Percentiles rank a stretch among this genome's conserved stretches.
phyloP scores from a whole-genome alignment of 805 yeast genomes.

The Metschnikowia proteae region DNA sequence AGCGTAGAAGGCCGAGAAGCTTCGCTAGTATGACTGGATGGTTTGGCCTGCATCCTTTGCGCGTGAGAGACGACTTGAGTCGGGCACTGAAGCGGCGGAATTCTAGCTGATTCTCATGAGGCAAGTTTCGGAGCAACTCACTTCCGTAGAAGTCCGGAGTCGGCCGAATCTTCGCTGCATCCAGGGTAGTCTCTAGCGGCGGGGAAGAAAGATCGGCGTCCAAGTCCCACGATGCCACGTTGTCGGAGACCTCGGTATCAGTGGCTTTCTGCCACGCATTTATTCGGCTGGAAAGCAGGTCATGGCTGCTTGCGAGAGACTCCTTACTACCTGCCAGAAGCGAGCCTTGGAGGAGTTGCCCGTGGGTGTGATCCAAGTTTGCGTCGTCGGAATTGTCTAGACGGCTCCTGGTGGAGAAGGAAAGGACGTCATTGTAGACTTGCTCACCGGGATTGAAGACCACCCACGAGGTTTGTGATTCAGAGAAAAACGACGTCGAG shows the following conservation, averaged over 20 bases:
- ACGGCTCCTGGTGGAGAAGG: constrained; percentile 17
- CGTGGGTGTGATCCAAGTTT: not conserved
- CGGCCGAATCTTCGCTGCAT: constrained; percentile 1
- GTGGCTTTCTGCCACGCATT: constrained; percentile 18
- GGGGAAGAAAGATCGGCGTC: constrained; percentile 15
- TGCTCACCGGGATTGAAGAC: constrained; percentile 16
- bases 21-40: constrained; percentile 14
- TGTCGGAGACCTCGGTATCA: constrained; percentile 14
- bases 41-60: constrained; percentile 7
- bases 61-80: constrained; percentile 13
- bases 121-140: constrained; percentile 14
- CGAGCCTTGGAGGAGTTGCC: not conserved
- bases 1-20: constrained; percentile 13
- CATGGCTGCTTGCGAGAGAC: not conserved
- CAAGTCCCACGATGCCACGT: constrained; percentile 20
- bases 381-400: constrained; percentile 12
- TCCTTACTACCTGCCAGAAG: not conserved
- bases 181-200: constrained; percentile 12
- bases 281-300: constrained; percentile 14
- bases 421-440: constrained; percentile 14
- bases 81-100: constrained; percentile 13
- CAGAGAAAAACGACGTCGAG: constrained; percentile 16
- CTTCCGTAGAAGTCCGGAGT: constrained; percentile 18
- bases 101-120: constrained; percentile 12
- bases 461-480: constrained; percentile 20